A percentile compares a stretch with the other conserved stretches of the same genome.
Evolutionary conservation across 345 rosid genomes (phyloP).

Genomic region (Aquilaria malaccensis): DNA sequence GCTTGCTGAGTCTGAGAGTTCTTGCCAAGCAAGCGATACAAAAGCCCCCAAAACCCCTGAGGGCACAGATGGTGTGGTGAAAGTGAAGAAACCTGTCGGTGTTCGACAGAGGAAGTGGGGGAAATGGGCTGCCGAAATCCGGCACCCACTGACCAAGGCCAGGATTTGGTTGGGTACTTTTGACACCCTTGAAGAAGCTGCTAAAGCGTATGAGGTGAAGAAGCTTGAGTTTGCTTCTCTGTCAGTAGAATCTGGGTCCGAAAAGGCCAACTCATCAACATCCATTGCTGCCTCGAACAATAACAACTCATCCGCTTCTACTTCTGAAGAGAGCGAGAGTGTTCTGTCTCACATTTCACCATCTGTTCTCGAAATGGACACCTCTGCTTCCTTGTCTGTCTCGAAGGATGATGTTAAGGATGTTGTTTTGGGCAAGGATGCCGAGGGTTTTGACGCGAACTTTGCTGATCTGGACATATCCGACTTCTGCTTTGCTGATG

Average conservation of each 20-base stretch:
- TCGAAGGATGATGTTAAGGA: conserved; percentile 12
- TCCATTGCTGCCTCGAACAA: conserved; percentile 16
- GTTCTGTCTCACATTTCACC: conserved; percentile 46
- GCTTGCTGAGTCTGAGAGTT: conserved; percentile 33
- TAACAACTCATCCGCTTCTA: conserved; percentile 9
- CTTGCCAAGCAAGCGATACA: conserved; percentile 60
- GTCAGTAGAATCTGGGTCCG: conserved; percentile 17
- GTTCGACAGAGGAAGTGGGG: conserved; percentile 89
- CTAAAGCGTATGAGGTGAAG: conserved; percentile 60
- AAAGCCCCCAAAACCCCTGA: conserved; percentile 27
- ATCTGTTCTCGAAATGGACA: conserved; percentile 42
- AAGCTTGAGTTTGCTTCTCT: conserved; percentile 45
- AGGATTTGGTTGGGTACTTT: conserved; percentile 85
- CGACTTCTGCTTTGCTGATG: conserved; percentile 36
- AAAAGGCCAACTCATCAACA: conserved; percentile 12
- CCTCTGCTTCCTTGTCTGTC: conserved; percentile 24
- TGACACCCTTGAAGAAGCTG: conserved; percentile 64
- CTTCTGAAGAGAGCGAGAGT: conserved; percentile 42
- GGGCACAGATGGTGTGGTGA: neutral
- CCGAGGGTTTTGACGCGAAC: conserved; percentile 18
- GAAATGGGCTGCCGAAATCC: conserved; percentile 87
- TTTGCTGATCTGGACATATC: conserved; percentile 37
- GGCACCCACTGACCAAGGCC: conserved; percentile 47
- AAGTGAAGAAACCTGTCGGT: conserved; percentile 36
- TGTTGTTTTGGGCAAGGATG: neutral